Evolutionary conservation across 495 filamentous ascomycete species (phyloP), one percentile per base, ranked within the genome.

Genomic region (Daldinia concentrica): DNA sequence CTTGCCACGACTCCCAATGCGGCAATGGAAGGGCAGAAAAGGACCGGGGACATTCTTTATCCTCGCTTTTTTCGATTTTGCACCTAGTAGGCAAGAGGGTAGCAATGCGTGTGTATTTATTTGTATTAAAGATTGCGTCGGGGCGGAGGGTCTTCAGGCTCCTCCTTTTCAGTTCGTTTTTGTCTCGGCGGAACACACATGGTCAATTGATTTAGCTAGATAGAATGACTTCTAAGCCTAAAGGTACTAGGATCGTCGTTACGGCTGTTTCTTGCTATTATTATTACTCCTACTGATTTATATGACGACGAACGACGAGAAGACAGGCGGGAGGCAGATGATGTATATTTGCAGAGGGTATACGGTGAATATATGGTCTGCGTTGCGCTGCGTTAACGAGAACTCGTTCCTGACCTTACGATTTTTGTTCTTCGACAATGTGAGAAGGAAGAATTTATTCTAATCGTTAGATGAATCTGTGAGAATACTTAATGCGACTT

Each of bases 121-220:
- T 30, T 56, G 52, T 56, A 34, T 9, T 22, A 14, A 56, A 56
- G 52, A 34, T 60, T 67, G 34, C 57, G 59, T 67, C 34, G 54
- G 51, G 48, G 12, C 41, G 45, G 56, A 52, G 14, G 45, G 26
- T 15, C 14, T 60, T 45, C 34, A 24, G 34, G n/a, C 14, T 19
- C 52, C 50, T 24, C 34, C 15, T 29, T 14, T 56, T 56, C 17
- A 12, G 34, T 14, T 36, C 34, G 34, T 12, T 58, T 58, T 27
- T 41, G 59, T 6, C 27, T 15, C 5, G 19, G 22, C 17, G 22
- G 45, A 11, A 22, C n/a, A n/a, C 15, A 41, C 5, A 15, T 41
- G 39, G 6, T 41, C 6, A 6, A n/a, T 17, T 41, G 39, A 17
- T 41, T 41, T 48, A 48, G 43, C 6, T 48, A 48, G 8, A 48